Conservation (phyloP, 2,329 filamentous ascomycete genomes). For the Claviceps sp. region DNA sequence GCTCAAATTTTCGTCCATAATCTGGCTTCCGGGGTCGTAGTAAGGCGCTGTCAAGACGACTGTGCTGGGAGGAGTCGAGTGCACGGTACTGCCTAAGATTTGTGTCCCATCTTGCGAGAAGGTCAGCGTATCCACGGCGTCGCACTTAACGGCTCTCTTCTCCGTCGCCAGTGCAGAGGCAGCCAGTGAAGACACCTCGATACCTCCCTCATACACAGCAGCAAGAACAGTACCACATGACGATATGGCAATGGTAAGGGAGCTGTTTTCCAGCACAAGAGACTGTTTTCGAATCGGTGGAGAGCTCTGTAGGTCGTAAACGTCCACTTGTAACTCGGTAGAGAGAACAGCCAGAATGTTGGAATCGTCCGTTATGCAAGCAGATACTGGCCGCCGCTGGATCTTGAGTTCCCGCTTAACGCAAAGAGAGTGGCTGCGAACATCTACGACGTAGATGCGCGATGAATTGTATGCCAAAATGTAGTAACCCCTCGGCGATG, state of each 20-base stretch:
- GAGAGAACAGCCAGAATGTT: slow-evolving; percentile 66
- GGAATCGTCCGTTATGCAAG: slow-evolving; percentile 69
- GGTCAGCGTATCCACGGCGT: slow-evolving; percentile 56
- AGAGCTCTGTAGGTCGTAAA: slow-evolving; percentile 57
- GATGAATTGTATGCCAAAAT: slow-evolving; percentile 77
- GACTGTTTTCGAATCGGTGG: slow-evolving; percentile 61
- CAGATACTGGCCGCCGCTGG: slow-evolving; percentile 57
- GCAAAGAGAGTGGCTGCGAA: slow-evolving; percentile 42
- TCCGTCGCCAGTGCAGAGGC: slow-evolving; percentile 50
- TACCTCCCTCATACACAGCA: slow-evolving; percentile 75
- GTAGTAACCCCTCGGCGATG: slow-evolving; percentile 61
- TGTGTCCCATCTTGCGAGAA: slow-evolving; percentile 71
- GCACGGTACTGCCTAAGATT: slow-evolving; percentile 60
- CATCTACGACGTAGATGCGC: slow-evolving; percentile 65
- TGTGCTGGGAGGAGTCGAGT: slow-evolving; percentile 51
- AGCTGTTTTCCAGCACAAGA: slow-evolving; percentile 64
- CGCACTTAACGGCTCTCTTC: slow-evolving; percentile 64
- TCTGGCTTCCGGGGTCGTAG: slow-evolving; percentile 55
- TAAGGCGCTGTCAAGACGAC: slow-evolving; percentile 71
- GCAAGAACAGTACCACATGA: slow-evolving; percentile 72
- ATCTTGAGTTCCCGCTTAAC: slow-evolving; percentile 73
- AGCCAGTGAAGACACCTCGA: slow-evolving; percentile 69
- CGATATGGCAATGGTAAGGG: slow-evolving; percentile 66
- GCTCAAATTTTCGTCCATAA: slow-evolving; percentile 55
- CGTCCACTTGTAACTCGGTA: slow-evolving; percentile 68